Evolutionary conservation across 441 rosid species (phyloP), one percentile per base, ranked within the genome.

Genomic region (Mallotus japonicus): DNA sequence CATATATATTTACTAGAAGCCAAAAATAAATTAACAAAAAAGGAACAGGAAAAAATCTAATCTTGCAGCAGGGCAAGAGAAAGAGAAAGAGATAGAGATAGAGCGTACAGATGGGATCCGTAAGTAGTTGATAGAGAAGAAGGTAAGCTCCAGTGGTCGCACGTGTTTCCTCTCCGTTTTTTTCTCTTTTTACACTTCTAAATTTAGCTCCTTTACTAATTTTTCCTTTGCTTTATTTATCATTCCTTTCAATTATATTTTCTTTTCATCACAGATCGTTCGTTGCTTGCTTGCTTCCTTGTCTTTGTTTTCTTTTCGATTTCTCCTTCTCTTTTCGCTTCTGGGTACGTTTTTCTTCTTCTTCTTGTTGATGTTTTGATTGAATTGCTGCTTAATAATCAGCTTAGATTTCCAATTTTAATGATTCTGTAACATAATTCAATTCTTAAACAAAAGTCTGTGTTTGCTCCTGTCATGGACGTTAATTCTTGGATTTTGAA

Each of bases 141-240:
- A 53, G 59, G 79, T 58, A 73, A 77, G 74, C 86, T 77, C 82
- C 85, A 53, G 67, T 28, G 19, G 61, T 42, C 75, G 63, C 81
- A 71, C 77, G 81, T 79, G 71, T 63, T 13, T 62, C 56, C 67
- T 78, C 51, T 75, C 76, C 70, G 58, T 15, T 46, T 15, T 46
- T 67, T 57, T 59, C 79, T 70, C 68, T 5, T 28, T 28, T 28
- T 2, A 28, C 32, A 28, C 32, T 47, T 32, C 80, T 81, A 76
- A 72, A 55, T 73, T 84, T 82, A 75, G 76, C 79, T 37, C 7
- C 69, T 16, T 47, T 46, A 5, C 42, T 69, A 56, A 37, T 40
- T 73, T 46, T 65, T 14, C 32, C 47, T 42, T 16, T 40, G n/a
- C 9, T 19, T n/a, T 22, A 63, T 47, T 63, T 42, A 44, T 63